Conservation (phyloP, 257 asterid genomes). For the Solanum paucissectum region DNA sequence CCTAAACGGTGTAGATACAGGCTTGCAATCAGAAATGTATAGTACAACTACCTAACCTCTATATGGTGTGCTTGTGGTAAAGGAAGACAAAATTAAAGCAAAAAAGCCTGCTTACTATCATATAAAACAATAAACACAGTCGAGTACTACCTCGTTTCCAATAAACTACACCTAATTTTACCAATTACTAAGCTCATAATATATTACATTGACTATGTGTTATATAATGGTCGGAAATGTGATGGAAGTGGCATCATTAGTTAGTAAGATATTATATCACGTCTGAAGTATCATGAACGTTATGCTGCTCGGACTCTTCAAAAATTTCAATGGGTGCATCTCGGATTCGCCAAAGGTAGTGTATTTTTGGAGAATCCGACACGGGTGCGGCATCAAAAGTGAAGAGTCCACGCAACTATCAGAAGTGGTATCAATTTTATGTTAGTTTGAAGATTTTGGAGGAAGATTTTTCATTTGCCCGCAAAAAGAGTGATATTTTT, state of each 20-base stretch:
- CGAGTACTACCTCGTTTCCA: background rate
- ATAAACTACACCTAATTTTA: background rate
- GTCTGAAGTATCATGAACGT: background rate
- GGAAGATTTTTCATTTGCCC: background rate
- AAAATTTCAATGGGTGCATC: no score
- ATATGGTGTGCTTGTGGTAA: background rate
- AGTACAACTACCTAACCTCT: background rate
- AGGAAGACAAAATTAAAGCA: background rate
- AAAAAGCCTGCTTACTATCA: background rate
- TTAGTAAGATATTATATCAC: background rate
- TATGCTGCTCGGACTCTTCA: background rate
- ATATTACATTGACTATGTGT: background rate
- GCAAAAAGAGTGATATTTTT: background rate
- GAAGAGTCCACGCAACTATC: background rate
- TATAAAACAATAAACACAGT: background rate
- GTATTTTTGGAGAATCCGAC: background rate
- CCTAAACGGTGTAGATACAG: background rate
- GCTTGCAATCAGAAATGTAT: background rate
- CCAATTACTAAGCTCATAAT: background rate
- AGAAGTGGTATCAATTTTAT: background rate
- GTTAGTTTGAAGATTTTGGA: background rate
- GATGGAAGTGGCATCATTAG: background rate
- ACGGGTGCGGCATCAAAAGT: background rate
- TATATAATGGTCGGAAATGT: background rate
- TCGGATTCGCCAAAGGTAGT: background rate